Conservation (phyloP, 345 rosid genomes). For the Eucalyptus curtisii region DNA sequence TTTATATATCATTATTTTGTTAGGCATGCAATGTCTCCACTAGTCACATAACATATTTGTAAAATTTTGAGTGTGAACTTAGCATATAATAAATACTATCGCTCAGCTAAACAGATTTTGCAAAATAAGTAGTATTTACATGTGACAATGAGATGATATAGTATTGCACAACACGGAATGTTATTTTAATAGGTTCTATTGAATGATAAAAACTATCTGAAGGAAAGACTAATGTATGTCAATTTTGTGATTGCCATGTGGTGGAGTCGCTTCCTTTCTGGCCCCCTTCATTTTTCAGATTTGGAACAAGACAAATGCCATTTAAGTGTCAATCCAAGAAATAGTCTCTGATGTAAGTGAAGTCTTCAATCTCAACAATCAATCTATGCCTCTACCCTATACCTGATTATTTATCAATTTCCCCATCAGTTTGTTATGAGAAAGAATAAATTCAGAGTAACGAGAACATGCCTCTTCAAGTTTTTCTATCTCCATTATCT, state of each 20-base stretch:
- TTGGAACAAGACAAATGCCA: not conserved
- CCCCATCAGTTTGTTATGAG: not conserved
- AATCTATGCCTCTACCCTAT: not conserved
- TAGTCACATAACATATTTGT: not conserved
- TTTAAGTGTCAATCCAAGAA: not conserved
- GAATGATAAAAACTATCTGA: not conserved
- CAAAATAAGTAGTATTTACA: not conserved
- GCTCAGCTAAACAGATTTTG: not conserved
- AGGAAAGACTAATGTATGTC: not conserved
- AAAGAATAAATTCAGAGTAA: not conserved
- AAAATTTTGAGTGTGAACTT: not conserved
- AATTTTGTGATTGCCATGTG: not conserved
- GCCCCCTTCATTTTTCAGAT: not conserved
- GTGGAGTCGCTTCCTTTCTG: not conserved
- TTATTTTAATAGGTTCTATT: not conserved
- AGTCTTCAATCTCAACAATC: not conserved
- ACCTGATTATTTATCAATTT: not conserved
- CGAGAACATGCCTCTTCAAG: conserved; percentile 68
- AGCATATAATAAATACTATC: not conserved
- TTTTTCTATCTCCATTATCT: conserved; percentile 90
- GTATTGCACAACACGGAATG: not conserved
- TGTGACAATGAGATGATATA: not conserved
- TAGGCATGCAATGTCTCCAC: not conserved
- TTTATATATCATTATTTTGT: not conserved
- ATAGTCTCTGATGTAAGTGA: not conserved